phyloP scores from a whole-genome alignment of 2,329 filamentous ascomycete species.

The Aureobasidium sp. region DNA sequence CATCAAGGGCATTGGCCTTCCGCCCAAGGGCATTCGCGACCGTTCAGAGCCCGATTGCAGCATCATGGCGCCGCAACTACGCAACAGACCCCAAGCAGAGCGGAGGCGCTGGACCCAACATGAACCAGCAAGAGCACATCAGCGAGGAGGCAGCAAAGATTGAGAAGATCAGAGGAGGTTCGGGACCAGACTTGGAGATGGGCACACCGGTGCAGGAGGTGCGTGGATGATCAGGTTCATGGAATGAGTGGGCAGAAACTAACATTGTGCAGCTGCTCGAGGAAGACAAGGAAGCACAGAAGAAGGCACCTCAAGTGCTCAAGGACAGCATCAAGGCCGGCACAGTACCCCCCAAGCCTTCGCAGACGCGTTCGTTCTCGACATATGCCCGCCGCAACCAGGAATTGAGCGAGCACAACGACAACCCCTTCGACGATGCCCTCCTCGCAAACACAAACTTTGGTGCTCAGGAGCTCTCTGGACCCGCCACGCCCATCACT shows the following conservation, averaged over 20 bases:
- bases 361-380: conserved; percentile 50
- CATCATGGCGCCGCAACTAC: conserved; percentile 14
- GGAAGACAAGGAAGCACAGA: conserved; percentile 53
- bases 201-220: conserved; percentile 63
- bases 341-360: conserved; percentile 27
- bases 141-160: conserved; percentile 59
- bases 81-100: conserved; percentile 9
- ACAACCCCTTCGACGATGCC: conserved; percentile 4
- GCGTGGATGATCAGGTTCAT: neutral
- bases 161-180: conserved; percentile 50
- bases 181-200: conserved; percentile 56
- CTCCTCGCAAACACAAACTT: conserved; percentile 3
- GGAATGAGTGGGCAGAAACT: neutral
- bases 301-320: conserved; percentile 61
- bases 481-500: neutral
- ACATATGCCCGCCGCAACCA: conserved; percentile 42
- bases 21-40: conserved; percentile 4
- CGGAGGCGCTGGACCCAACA: conserved; percentile 39
- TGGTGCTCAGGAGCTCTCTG: neutral
- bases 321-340: conserved; percentile 50
- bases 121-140: conserved; percentile 51
- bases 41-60: conserved; percentile 1
- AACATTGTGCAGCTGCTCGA: conserved; percentile 48
- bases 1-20: conserved; percentile 14
- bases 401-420: conserved; percentile 17